Conservation (phyloP, 805 yeast species). For the Lipomyces orientalis region DNA sequence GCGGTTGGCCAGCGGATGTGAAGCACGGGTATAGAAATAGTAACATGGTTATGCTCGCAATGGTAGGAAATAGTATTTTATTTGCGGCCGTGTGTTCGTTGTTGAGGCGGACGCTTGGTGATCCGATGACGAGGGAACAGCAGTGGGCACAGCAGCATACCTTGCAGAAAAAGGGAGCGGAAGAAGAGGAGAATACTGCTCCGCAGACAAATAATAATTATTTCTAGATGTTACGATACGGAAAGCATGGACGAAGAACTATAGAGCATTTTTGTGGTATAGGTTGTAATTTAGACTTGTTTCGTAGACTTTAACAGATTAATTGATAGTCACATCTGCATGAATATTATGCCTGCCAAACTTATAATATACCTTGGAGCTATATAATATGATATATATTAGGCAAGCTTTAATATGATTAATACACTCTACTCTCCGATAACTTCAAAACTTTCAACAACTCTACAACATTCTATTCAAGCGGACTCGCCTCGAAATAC, state of each 20-base stretch:
- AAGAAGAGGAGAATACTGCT: constrained; percentile 6
- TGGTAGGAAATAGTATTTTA: constrained; percentile 75
- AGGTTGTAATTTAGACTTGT: background rate
- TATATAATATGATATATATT: background rate
- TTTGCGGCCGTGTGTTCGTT: constrained; percentile 50
- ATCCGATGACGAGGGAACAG: constrained; percentile 38
- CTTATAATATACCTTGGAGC: background rate
- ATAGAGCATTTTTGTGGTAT: background rate
- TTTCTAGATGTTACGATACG: background rate
- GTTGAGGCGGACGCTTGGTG: constrained; percentile 48
- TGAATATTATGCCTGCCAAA: too few species aligned
- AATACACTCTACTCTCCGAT: background rate
- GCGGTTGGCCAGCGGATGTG: constrained; percentile 85
- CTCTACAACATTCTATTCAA: background rate
- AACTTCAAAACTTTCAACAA: background rate
- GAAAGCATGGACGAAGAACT: background rate
- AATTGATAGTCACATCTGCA: too few species aligned
- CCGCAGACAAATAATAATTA: background rate
- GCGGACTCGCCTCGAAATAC: background rate
- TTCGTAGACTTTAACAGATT: background rate
- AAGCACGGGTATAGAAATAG: constrained; percentile 66
- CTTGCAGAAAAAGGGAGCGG: constrained; percentile 7
- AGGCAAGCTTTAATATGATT: background rate
- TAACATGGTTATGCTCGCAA: constrained; percentile 82
- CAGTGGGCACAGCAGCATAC: constrained; percentile 29